Evolutionary conservation across 306 rosid genomes (phyloP).

Genomic region (Begonia fuchsioides): DNA sequence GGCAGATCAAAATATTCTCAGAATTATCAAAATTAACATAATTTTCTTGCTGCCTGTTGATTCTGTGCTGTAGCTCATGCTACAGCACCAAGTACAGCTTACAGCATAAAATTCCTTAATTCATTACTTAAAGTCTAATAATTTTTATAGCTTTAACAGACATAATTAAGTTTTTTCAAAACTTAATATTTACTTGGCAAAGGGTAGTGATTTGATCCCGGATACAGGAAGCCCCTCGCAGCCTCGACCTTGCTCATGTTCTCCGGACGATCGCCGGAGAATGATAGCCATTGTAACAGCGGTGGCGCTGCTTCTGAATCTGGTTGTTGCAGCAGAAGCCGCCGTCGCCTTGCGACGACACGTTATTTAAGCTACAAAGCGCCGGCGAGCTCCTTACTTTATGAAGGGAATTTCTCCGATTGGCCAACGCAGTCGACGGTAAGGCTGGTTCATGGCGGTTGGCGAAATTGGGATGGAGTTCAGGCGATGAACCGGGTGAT

Average conservation of each 20-base stretch:
- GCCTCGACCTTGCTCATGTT: conserved; percentile 12
- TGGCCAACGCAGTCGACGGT: no score
- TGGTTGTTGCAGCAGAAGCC: conserved; percentile 1
- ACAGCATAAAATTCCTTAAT: no score
- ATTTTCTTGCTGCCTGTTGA: no score
- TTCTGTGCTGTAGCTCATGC: no score
- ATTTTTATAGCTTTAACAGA: no score
- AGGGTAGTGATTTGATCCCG: conserved; percentile 12
- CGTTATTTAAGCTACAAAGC: conserved; percentile 21
- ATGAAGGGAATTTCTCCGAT: conserved; percentile 15
- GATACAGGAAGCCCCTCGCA: conserved; percentile 6
- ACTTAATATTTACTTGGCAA: no score
- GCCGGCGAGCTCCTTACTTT: conserved; percentile 61
- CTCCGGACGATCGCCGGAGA: conserved; percentile 7
- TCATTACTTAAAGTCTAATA: no score
- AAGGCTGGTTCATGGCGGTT: no score
- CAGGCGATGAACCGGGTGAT: conserved; percentile 65
- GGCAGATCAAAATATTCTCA: no score
- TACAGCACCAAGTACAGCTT: no score
- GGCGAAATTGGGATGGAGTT: neutral
- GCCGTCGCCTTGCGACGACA: conserved; percentile 2
- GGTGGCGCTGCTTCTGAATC: conserved; percentile 11
- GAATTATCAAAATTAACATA: no score
- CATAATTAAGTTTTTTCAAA: no score
- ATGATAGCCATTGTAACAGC: conserved; percentile 6